Conservation (phyloP, 1,284 basidiomycete genomes). For the Ustanciosporium gigantosporum region DNA sequence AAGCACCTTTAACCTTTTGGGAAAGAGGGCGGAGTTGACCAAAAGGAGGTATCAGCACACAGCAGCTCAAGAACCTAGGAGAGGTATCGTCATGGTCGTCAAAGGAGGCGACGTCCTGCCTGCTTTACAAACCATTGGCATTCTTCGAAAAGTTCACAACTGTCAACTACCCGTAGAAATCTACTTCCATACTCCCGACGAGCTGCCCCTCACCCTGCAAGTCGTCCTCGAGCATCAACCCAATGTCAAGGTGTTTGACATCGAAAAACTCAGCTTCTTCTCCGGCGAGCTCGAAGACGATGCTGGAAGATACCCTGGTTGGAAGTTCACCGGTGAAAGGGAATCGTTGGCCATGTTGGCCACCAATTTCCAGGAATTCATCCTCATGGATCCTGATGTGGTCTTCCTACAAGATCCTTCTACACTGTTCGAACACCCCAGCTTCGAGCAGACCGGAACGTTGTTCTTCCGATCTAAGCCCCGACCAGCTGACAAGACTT, state of each 20-base stretch:
- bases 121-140: conserved; percentile 20
- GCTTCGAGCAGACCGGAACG: conserved; percentile 20
- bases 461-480: conserved; percentile 36
- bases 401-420: conserved; percentile 31
- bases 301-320: conserved; percentile 17
- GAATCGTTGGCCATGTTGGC: conserved; percentile 18
- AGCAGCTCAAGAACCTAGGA: neutral
- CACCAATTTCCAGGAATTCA: conserved; percentile 22
- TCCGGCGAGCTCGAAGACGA: conserved; percentile 26
- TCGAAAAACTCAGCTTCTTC: conserved; percentile 16
- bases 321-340: conserved; percentile 20
- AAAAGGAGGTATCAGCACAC: neutral
- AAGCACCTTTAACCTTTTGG: neutral
- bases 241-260: conserved; percentile 9
- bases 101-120: conserved; percentile 8
- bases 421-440: conserved; percentile 17
- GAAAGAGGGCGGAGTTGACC: neutral
- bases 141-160: conserved; percentile 13
- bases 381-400: conserved; percentile 27
- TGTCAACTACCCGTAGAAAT: conserved; percentile 26
- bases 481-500: conserved; percentile 15
- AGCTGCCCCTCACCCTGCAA: conserved; percentile 8
- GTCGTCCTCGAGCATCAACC: conserved; percentile 12
- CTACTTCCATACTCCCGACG: conserved; percentile 21
- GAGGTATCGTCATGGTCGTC: conserved; percentile 30